Evolutionary conservation across 2,329 filamentous ascomycete species (phyloP).

Genomic region (Chaetomium olivaceum): DNA sequence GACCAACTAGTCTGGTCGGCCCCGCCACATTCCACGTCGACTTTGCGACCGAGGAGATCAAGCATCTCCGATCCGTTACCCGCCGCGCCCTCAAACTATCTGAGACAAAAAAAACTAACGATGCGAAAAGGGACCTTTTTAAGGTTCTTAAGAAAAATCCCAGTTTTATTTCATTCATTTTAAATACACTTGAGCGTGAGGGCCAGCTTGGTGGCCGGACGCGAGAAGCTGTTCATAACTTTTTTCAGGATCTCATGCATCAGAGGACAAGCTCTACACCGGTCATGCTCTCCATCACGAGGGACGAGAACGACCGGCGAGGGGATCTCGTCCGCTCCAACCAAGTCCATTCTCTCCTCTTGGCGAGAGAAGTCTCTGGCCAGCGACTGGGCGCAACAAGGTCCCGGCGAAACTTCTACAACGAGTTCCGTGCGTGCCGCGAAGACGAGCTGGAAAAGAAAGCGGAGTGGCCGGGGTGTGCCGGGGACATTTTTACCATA

Average conservation of each 20-base stretch:
- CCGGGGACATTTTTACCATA: constrained; percentile 61
- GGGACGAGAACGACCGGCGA: constrained; percentile 36
- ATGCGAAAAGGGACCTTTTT: constrained; percentile 24
- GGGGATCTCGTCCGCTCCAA: constrained; percentile 35
- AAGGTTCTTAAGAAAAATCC: constrained; percentile 26
- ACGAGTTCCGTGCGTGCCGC: constrained; percentile 45
- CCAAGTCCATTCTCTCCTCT: constrained; percentile 45
- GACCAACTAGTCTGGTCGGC: constrained; percentile 3
- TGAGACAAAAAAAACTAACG: constrained; percentile 17
- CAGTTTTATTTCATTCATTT: constrained; percentile 1
- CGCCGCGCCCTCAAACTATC: constrained; percentile 17
- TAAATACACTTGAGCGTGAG: constrained; percentile 17
- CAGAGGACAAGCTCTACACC: constrained; percentile 31
- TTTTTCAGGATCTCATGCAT: constrained; percentile 41
- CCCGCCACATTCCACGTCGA: constrained; percentile 47
- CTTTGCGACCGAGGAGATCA: constrained; percentile 45
- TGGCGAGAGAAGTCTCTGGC: constrained; percentile 53
- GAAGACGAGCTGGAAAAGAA: constrained; percentile 56
- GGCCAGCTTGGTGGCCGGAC: constrained; percentile 32
- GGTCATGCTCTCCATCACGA: constrained; percentile 37
- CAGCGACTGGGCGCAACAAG: constrained; percentile 46
- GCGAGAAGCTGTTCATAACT: constrained; percentile 39
- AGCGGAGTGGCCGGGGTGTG: constrained; percentile 60
- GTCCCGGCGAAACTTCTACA: constrained; percentile 47
- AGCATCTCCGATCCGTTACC: constrained; percentile 9